Evolutionary conservation across 1,139 yeast species (phyloP).

Genomic region (Suhomyces atakaporum): DNA sequence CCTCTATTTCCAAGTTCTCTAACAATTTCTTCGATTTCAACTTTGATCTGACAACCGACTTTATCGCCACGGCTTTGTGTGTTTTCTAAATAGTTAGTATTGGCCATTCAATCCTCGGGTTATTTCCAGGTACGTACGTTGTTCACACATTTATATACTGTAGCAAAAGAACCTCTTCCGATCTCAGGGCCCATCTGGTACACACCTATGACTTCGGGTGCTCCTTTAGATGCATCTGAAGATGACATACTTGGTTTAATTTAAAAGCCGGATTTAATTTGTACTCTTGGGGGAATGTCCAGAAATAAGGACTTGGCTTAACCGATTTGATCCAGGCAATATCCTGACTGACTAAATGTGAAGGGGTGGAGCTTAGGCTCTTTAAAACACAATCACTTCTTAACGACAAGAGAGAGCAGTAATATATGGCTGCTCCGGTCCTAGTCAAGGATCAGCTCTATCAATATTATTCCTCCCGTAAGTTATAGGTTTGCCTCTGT

Average conservation of each 20-base stretch:
- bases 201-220: conserved; percentile 34
- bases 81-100: conserved; percentile 26
- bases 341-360: too few relatives aligned
- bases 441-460: neutral
- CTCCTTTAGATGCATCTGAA: conserved; percentile 5
- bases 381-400: too few relatives aligned
- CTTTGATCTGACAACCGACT: conserved; percentile 81
- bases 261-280: too few relatives aligned
- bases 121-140: conserved; percentile 14
- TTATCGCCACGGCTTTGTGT: conserved; percentile 74
- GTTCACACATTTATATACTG: conserved; percentile 64
- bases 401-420: too few relatives aligned
- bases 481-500: neutral
- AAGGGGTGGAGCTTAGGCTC: too few relatives aligned
- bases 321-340: too few relatives aligned
- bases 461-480: neutral
- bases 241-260: too few relatives aligned
- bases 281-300: too few relatives aligned
- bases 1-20: conserved; percentile 90
- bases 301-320: too few relatives aligned
- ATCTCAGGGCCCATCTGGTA: conserved; percentile 71
- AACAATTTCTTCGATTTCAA: conserved; percentile 81
- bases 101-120: neutral
- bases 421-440: too few relatives aligned
- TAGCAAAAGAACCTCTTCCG: conserved; percentile 95